A percentile compares a stretch with the other conserved stretches of the same genome.
These are phyloP conservation scores for Rhododendron ovatum DNA, from an alignment of 148 eudicot genomes.

Conservation along the genomic window DNA sequence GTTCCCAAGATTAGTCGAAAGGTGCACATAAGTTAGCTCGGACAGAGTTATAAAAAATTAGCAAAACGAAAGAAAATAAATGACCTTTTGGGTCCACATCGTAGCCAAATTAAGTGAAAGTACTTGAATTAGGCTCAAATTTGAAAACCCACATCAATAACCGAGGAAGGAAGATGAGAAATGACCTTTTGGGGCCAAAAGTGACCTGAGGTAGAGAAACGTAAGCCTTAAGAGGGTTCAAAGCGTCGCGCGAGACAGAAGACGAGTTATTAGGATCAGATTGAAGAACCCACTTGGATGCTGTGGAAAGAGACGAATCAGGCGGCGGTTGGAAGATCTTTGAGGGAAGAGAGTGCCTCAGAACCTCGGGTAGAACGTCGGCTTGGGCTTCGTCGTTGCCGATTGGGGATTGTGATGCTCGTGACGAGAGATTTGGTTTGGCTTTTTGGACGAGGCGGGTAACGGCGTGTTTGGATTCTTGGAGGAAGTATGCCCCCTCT, in stretches of 20 bases:
- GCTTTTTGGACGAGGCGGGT: slow-evolving; percentile 13
- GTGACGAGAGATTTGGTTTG: slow-evolving; percentile 7
- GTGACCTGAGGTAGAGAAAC: slow-evolving; percentile 84
- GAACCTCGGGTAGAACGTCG: slow-evolving; percentile 75
- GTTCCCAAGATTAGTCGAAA: no score
- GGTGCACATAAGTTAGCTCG: no score
- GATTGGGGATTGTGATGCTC: neutral
- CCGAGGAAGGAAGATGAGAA: neutral
- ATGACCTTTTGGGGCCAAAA: slow-evolving; percentile 82
- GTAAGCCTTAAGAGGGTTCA: slow-evolving; percentile 73
- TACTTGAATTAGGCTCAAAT: neutral
- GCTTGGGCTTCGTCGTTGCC: slow-evolving; percentile 18
- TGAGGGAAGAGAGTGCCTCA: slow-evolving; percentile 71
- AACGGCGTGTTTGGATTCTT: slow-evolving; percentile 77
- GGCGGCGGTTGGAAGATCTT: slow-evolving; percentile 36
- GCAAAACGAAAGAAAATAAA: neutral
- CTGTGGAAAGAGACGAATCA: slow-evolving; percentile 31
- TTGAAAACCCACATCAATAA: neutral
- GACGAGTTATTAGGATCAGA: slow-evolving; percentile 11
- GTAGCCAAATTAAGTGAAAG: neutral
- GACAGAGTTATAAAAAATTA: neutral
- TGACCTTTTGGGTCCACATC: neutral
- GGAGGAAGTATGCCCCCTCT: slow-evolving; percentile 67
- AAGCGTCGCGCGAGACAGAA: slow-evolving; percentile 45
- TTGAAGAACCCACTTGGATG: slow-evolving; percentile 62